phyloP scores from a whole-genome alignment of 75 land plant genomes.

The Isoetes taiwanensis region DNA sequence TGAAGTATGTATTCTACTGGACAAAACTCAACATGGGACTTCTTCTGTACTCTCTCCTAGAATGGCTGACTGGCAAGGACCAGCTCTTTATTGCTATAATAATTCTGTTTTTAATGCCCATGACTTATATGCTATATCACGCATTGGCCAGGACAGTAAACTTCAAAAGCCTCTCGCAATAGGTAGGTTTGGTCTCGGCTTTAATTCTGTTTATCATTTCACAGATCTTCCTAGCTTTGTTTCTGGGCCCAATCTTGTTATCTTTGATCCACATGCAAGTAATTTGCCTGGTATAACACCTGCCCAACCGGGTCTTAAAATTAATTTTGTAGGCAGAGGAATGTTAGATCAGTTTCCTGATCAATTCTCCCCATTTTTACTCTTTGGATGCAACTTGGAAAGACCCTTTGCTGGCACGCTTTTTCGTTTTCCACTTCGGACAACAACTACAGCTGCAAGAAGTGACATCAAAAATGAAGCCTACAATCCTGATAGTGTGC shows the following conservation, averaged over 20 bases:
- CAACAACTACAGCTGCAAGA: conserved; percentile 37
- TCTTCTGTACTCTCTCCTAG: conserved; percentile 82
- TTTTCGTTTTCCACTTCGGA: conserved; percentile 90
- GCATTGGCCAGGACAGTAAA: conserved; percentile 97
- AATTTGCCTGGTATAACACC: conserved; percentile 91
- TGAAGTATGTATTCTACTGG: conserved; percentile 77
- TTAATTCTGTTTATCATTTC: conserved; percentile 94
- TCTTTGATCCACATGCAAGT: conserved; percentile 93
- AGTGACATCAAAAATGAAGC: conserved; percentile 87
- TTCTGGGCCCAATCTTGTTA: conserved; percentile 85
- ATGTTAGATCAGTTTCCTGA: conserved; percentile 88
- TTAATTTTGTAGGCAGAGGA: conserved; percentile 63
- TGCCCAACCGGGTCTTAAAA: conserved; percentile 78
- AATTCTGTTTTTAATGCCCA: conserved; percentile 75
- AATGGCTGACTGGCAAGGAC: conserved; percentile 99
- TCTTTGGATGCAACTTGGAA: conserved; percentile 89
- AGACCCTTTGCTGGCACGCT: conserved; percentile 69
- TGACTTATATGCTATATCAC: conserved; percentile 89
- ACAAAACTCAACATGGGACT: conserved; percentile 79
- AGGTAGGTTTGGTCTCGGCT: conserved; percentile 95
- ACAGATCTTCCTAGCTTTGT: conserved; percentile 89
- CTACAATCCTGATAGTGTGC: conserved; percentile 76
- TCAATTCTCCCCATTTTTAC: conserved; percentile 71
- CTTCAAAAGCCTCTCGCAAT: conserved; percentile 88
- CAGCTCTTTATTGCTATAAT: conserved; percentile 86